phyloP scores from a whole-genome alignment of 306 rosid species.

The Erythrophleum fordii region DNA sequence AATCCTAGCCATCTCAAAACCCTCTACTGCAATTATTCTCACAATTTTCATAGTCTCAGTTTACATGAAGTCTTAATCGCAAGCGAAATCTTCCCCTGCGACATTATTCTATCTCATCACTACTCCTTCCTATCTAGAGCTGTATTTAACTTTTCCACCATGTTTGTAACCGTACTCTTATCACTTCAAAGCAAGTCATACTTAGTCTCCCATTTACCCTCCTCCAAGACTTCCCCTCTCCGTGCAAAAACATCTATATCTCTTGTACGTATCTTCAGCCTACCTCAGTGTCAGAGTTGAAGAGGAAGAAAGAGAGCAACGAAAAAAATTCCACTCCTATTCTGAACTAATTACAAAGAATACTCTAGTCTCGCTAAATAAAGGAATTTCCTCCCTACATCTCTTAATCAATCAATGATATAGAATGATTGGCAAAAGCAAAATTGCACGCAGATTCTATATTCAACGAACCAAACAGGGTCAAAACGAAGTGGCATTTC shows the following conservation, averaged over 20 bases:
- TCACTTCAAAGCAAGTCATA: background rate
- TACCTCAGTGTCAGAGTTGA: background rate
- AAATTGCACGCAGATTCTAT: background rate
- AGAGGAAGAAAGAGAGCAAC: background rate
- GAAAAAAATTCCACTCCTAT: background rate
- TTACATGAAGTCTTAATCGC: constrained; percentile 23
- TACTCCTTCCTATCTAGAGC: constrained; percentile 26
- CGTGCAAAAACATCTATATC: background rate
- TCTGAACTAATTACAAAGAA: background rate
- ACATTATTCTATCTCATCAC: constrained; percentile 18
- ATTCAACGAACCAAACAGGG: background rate
- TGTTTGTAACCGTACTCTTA: background rate
- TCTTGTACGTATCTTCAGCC: background rate
- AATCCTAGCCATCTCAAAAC: background rate
- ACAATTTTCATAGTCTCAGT: background rate
- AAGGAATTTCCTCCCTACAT: background rate
- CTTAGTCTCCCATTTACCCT: background rate
- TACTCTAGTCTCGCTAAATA: background rate
- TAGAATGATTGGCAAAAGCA: background rate
- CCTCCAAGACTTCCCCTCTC: background rate
- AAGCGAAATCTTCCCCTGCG: background rate
- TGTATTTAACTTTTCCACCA: constrained; percentile 14
- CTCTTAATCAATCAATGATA: background rate
- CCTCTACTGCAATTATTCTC: background rate
- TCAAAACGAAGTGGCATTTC: background rate